Percentiles rank a stretch among this genome's conserved stretches.
These are phyloP conservation scores for Coniochaeta sp. DNA, from an alignment of 2,329 filamentous ascomycete genomes.

Conservation along the genomic window DNA sequence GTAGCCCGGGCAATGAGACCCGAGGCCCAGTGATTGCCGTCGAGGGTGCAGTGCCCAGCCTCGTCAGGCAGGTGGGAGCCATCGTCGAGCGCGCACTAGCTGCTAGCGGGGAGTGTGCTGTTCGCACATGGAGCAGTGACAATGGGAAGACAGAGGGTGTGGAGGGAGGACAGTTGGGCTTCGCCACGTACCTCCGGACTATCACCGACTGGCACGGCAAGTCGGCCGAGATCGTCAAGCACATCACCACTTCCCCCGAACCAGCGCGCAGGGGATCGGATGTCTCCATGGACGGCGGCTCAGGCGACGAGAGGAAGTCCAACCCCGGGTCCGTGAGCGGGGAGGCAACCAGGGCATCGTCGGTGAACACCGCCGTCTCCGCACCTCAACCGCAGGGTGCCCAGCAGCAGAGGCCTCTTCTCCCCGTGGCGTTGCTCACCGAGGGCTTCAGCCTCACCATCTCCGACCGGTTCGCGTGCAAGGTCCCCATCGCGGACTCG, in stretches of 20 bases:
- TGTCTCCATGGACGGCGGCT: conserved; percentile 1
- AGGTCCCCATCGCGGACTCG: conserved; percentile 66
- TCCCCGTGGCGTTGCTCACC: conserved; percentile 70
- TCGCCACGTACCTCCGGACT: conserved; percentile 57
- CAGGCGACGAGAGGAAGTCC: not conserved
- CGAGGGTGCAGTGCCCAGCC: conserved; percentile 60
- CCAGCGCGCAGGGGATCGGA: conserved; percentile 2
- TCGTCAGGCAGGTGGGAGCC: conserved; percentile 50
- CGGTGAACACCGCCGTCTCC: not conserved
- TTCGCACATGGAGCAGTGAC: conserved; percentile 33
- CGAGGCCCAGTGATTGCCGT: conserved; percentile 79
- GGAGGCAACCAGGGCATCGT: not conserved
- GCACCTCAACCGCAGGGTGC: not conserved
- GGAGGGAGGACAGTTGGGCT: conserved; percentile 15
- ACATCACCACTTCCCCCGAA: conserved; percentile 30
- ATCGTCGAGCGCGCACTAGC: conserved; percentile 59
- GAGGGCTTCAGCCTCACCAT: conserved; percentile 74
- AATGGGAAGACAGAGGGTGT: conserved; percentile 33
- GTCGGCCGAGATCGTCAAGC: conserved; percentile 60
- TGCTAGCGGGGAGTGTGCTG: conserved; percentile 34
- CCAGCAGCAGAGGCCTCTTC: not conserved
- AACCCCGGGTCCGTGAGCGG: not conserved
- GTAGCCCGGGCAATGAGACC: conserved; percentile 27
- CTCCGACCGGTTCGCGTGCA: conserved; percentile 67
- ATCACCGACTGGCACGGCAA: conserved; percentile 70